These are phyloP conservation scores for Scutellaria baicalensis DNA, from an alignment of 257 asterid species.

Conservation along the genomic window DNA sequence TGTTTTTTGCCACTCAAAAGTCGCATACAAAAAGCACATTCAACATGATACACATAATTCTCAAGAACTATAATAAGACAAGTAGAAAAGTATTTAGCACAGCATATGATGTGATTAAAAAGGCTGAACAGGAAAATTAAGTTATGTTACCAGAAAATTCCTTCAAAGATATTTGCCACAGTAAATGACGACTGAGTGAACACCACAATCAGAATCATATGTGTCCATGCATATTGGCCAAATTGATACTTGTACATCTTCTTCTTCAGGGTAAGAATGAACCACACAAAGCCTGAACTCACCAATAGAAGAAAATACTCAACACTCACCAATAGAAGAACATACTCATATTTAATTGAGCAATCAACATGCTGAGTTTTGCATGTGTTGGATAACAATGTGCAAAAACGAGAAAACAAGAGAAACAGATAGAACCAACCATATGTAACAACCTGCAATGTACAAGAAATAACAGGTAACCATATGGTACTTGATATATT, in stretches of 20 bases:
- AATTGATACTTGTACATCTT: conserved; percentile 90
- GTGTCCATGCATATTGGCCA: conserved; percentile 90
- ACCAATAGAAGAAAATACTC: conserved; percentile 14
- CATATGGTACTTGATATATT: conserved; percentile 80
- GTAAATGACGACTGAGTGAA: conserved; percentile 74
- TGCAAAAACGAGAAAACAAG: neutral
- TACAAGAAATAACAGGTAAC: conserved; percentile 84
- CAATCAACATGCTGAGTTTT: neutral
- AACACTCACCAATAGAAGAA: conserved; percentile 12
- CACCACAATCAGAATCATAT: conserved; percentile 75
- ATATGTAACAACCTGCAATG: conserved; percentile 54
- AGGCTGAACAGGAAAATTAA: neutral
- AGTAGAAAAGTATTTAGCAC: neutral
- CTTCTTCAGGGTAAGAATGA: conserved; percentile 83
- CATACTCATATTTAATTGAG: neutral
- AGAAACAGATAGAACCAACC: conserved; percentile 28
- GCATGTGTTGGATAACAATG: neutral
- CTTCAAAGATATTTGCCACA: conserved; percentile 76
- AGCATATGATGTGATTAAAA: neutral
- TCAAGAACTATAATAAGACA: neutral
- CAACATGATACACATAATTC: neutral
- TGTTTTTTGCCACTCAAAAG: neutral
- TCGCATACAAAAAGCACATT: too few relatives aligned
- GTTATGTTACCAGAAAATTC: conserved; percentile 63
- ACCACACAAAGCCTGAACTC: conserved; percentile 79